These are phyloP conservation scores for Mollisiaceae sp. DNA, from an alignment of 2,329 filamentous ascomycete species.

Conservation along the genomic window DNA sequence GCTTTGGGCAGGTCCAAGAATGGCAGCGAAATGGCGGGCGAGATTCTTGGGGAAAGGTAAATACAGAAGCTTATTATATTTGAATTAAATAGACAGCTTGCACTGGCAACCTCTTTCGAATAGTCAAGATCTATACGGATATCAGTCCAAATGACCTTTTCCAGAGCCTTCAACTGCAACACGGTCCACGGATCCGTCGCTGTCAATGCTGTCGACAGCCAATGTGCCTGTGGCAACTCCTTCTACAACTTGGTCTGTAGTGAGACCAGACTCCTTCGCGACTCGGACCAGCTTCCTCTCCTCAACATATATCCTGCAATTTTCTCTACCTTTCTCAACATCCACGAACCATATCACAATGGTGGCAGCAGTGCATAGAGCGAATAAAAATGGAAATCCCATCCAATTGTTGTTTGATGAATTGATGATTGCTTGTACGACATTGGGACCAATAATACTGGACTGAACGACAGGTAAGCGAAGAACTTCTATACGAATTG, in stretches of 20 bases:
- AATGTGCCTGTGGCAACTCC: slow-evolving; percentile 27
- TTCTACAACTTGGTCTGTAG: slow-evolving; percentile 31
- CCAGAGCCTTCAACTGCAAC: slow-evolving; percentile 16
- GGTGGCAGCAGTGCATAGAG: slow-evolving; percentile 45
- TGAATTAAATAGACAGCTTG: no score
- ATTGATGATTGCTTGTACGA: slow-evolving; percentile 51
- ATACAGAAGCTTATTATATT: neutral
- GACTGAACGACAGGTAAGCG: slow-evolving; percentile 38
- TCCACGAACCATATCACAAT: slow-evolving; percentile 48
- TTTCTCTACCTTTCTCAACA: slow-evolving; percentile 48
- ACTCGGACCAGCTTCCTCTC: slow-evolving; percentile 42
- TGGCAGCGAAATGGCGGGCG: neutral
- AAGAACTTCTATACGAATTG: neutral
- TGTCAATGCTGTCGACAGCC: slow-evolving; percentile 15
- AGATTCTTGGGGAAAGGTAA: neutral
- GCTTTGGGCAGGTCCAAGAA: neutral
- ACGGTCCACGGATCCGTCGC: slow-evolving; percentile 15
- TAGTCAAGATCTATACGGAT: no score
- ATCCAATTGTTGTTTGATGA: slow-evolving; percentile 49
- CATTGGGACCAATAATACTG: slow-evolving; percentile 50
- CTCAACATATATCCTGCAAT: slow-evolving; percentile 46
- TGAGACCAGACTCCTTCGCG: slow-evolving; percentile 38
- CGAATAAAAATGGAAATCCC: slow-evolving; percentile 50
- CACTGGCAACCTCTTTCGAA: neutral
- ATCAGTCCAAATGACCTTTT: slow-evolving; percentile 18